Base-by-base conservation (phyloP, 2,329 filamentous ascomycete species). In the Aureobasidium subglaciale region DNA sequence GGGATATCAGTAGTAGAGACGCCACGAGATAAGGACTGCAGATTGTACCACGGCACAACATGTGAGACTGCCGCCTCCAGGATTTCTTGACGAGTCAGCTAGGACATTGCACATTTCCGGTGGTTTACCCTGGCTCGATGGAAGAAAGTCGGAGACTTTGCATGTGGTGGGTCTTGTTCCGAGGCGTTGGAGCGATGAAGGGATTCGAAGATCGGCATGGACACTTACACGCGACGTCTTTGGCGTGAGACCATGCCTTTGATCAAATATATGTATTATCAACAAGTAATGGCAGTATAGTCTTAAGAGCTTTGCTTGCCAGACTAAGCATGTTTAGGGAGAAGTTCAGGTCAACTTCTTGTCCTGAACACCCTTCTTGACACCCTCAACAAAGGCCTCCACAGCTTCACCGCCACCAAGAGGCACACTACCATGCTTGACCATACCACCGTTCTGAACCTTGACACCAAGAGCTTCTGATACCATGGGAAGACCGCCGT, bases 401-500 rank as follows among this genome's bases (percentile, higher is more conserved):
- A 99, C 85, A 11, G 92, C 92, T 63, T 93, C 86, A 5, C 87
- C 88, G 52, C 91, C 91, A 40, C 91, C 92, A 42, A 96, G 72
- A 2, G 92, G 91, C 75, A 96, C 85, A 49, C 82, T 86, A 5
- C 88, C 86, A 55, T 87, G 84, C 59, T 79, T 80, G 65, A 95
- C 79, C 60, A 88, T 87, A 3, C 92, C 92, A n/a, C 87, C 87
- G 67, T 96, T 90, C 65, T 86, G 81, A 18, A 99, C 83, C 62
- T 84, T 83, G 57, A 97, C 81, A 6, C 84, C 82, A 35, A 99
- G 75, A 4, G 91, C 92, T 64, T 95, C 90, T 6, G 90, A 87
- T 60, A 99, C 87, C 63, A 85, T 95, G 4, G 92, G 91, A 56
- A 99, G 73, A 0, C 92, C 93, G 11, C 93, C 93, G 63, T 97